Conservation (phyloP, 2,329 filamentous ascomycete species). For the Colletotrichum paranaense region DNA sequence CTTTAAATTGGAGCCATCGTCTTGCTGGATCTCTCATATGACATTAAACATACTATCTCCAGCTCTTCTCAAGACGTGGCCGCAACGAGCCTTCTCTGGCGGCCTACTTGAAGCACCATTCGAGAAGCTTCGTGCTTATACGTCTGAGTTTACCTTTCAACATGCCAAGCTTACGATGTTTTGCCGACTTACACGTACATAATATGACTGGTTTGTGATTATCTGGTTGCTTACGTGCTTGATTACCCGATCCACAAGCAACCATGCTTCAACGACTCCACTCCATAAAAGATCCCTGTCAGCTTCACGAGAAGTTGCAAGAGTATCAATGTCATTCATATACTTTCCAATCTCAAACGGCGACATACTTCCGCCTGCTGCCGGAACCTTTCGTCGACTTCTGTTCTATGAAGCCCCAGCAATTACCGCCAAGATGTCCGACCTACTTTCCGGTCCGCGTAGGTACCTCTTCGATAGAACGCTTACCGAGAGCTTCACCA, state of each 20-base stretch:
- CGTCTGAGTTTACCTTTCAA: too few species aligned
- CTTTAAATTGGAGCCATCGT: not conserved
- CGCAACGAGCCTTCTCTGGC: not conserved
- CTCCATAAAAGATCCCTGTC: not conserved
- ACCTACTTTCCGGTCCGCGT: not conserved
- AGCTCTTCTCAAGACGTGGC: not conserved
- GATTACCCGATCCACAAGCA: not conserved
- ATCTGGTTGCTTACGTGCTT: not conserved
- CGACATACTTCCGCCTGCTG: not conserved
- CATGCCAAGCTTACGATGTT: not conserved
- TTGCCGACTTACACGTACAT: not conserved
- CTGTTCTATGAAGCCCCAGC: not conserved
- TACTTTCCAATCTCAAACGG: not conserved
- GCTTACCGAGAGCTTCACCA: not conserved
- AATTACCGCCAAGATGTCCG: not conserved
- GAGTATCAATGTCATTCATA: not conserved
- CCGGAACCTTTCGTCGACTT: not conserved
- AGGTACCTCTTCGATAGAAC: not conserved
- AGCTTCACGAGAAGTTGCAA: not conserved
- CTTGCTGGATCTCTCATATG: not conserved
- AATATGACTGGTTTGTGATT: not conserved
- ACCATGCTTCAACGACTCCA: not conserved
- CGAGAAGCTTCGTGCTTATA: too few species aligned
- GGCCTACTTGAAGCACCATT: not conserved
- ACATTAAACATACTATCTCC: not conserved